A percentile compares a stretch with the other conserved stretches of the same genome.
Conservation (phyloP, 2,329 filamentous ascomycete genomes). For the Penicillium vulpinum region DNA sequence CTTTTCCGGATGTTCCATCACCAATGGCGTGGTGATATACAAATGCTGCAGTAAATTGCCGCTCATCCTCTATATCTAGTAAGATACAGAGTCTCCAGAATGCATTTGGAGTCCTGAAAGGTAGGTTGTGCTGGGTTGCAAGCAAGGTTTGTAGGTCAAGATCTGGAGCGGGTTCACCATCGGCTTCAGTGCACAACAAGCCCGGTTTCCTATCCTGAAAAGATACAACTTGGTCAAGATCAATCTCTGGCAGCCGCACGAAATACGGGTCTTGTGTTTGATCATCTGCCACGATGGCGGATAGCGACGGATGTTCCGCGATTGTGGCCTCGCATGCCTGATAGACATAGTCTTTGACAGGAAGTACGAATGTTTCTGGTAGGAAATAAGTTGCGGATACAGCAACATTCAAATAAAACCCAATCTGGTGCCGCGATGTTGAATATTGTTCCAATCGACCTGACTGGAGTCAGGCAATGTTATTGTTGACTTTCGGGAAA, state of each 20-base stretch:
- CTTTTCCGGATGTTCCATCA: slow-evolving; percentile 48
- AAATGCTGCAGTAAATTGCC: slow-evolving; percentile 46
- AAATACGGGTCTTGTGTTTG: slow-evolving; percentile 45
- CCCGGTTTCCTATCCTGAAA: slow-evolving; percentile 32
- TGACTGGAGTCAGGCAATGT: slow-evolving; percentile 19
- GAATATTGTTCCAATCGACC: slow-evolving; percentile 49
- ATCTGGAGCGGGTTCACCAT: slow-evolving; percentile 29
- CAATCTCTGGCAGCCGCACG: slow-evolving; percentile 45
- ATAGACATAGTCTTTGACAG: slow-evolving; percentile 38
- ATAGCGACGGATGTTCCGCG: slow-evolving; percentile 45
- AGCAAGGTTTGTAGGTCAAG: slow-evolving; percentile 45
- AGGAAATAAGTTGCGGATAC: slow-evolving; percentile 42
- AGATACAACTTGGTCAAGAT: slow-evolving; percentile 41
- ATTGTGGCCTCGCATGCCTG: slow-evolving; percentile 41
- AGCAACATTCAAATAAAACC: slow-evolving; percentile 48
- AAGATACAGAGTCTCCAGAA: slow-evolving; percentile 50
- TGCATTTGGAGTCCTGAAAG: slow-evolving; percentile 39
- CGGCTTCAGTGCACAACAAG: slow-evolving; percentile 15
- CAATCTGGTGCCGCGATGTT: slow-evolving; percentile 44
- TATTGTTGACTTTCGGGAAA: background rate
- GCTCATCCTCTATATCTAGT: slow-evolving; percentile 21
- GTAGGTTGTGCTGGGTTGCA: slow-evolving; percentile 43
- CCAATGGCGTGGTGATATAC: slow-evolving; percentile 52
- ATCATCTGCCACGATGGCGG: slow-evolving; percentile 45
- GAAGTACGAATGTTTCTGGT: slow-evolving; percentile 23